Evolutionary conservation across 129 eudicot species (phyloP).

Genomic region (Flaveria ramosissima): DNA sequence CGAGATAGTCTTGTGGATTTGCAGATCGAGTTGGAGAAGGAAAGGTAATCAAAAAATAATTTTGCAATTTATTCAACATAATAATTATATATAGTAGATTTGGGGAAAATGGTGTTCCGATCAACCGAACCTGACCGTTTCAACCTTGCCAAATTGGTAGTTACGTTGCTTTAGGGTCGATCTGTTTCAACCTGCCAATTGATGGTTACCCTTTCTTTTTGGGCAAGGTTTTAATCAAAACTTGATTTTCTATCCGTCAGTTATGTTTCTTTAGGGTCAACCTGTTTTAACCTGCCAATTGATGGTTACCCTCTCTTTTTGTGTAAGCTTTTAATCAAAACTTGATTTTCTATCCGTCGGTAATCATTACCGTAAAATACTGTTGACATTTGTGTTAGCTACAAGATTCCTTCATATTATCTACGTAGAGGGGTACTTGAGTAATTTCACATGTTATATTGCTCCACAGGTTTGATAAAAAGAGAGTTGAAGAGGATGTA

Average conservation of each 20-base stretch:
- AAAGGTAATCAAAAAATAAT: conserved; percentile 51
- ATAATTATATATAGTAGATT: background rate
- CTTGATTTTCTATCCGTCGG: background rate
- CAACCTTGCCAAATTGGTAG: conserved; percentile 1
- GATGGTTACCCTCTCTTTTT: background rate
- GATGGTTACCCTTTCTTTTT: background rate
- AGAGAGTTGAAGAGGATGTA: conserved; percentile 85
- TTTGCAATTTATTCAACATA: background rate
- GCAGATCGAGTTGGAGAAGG: conserved; percentile 78
- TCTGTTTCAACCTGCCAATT: background rate
- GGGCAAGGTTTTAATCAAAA: background rate
- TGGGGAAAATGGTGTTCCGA: background rate
- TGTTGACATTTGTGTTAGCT: background rate
- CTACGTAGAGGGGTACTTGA: background rate
- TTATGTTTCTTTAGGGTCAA: background rate
- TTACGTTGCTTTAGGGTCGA: background rate
- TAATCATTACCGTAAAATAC: background rate
- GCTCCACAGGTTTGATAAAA: conserved; percentile 68
- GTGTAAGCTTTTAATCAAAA: background rate
- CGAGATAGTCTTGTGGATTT: conserved; percentile 55
- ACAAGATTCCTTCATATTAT: background rate
- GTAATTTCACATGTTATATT: conserved; percentile 3
- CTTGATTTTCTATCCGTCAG: background rate
- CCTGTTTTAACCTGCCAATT: background rate
- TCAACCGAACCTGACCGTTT: background rate